A percentile compares a stretch with the other conserved stretches of the same genome.
These are phyloP conservation scores for Podospora anserina DNA, from an alignment of 495 filamentous ascomycete genomes.

Conservation along the genomic window DNA sequence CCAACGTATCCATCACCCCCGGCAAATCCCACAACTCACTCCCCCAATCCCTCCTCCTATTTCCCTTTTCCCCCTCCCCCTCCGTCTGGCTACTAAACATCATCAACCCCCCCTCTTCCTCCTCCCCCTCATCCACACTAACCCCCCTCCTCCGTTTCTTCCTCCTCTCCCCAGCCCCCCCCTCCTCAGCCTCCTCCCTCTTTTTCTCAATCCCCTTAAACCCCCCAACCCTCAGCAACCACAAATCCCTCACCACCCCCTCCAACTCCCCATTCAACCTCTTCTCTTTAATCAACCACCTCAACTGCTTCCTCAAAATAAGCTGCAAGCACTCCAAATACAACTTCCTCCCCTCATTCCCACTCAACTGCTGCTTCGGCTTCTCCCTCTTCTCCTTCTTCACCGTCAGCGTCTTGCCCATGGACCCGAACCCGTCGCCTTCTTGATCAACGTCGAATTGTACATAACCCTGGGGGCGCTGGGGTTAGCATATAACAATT, in stretches of 20 bases:
- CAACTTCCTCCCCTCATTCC: slow-evolving; percentile 65
- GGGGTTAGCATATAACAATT: background rate
- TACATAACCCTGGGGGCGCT: slow-evolving; percentile 37
- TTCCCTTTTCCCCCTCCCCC: slow-evolving; percentile 6
- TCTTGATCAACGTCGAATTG: slow-evolving; percentile 61
- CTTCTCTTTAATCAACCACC: slow-evolving; percentile 44
- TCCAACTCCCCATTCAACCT: slow-evolving; percentile 46
- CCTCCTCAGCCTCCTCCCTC: slow-evolving; percentile 7
- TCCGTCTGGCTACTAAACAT: slow-evolving; percentile 41
- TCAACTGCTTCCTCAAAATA: slow-evolving; percentile 49
- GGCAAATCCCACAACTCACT: slow-evolving; percentile 41
- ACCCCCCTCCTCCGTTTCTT: slow-evolving; percentile 15
- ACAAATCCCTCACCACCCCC: slow-evolving; percentile 50
- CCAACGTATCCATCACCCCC: slow-evolving; percentile 41
- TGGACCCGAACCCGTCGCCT: slow-evolving; percentile 68
- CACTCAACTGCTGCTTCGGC: slow-evolving; percentile 57
- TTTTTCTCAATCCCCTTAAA: slow-evolving; percentile 32
- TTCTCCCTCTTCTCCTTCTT: slow-evolving; percentile 52
- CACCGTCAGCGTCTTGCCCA: slow-evolving; percentile 49
- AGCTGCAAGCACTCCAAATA: slow-evolving; percentile 82
- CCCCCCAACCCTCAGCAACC: slow-evolving; percentile 45
- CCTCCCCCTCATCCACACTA: background rate
- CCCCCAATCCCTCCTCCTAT: slow-evolving; percentile 25
- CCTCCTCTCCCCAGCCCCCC: background rate
- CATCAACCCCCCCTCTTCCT: slow-evolving; percentile 20